These are phyloP conservation scores for Penstemon barbatus DNA, from an alignment of 257 asterid genomes.

Conservation along the genomic window DNA sequence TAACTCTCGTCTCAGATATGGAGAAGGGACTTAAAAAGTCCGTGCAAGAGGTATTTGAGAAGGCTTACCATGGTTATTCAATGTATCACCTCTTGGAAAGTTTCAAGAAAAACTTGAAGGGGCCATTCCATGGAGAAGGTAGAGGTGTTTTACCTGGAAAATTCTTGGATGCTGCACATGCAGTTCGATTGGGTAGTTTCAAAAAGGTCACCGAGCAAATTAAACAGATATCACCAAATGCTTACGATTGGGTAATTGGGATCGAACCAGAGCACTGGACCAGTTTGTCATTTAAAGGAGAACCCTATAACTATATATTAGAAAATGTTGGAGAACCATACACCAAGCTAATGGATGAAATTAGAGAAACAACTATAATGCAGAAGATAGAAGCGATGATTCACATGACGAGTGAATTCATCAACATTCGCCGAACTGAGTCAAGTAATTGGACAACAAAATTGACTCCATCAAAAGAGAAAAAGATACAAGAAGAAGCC, in stretches of 20 bases:
- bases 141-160: constrained; percentile 69
- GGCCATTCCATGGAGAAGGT: constrained; percentile 83
- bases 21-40: constrained; percentile 61
- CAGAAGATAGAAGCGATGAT: constrained; percentile 78
- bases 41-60: constrained; percentile 59
- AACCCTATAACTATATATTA: constrained; percentile 56
- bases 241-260: constrained; percentile 70
- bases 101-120: constrained; percentile 72
- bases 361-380: constrained; percentile 67
- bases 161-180: constrained; percentile 70
- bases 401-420: constrained; percentile 49
- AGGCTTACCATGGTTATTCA: constrained; percentile 73
- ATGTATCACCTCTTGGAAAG: constrained; percentile 78
- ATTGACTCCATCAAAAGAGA: constrained; percentile 78
- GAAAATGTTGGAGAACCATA: constrained; percentile 69
- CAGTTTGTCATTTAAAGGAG: constrained; percentile 60
- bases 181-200: constrained; percentile 58
- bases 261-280: constrained; percentile 76
- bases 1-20: constrained; percentile 78
- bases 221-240: constrained; percentile 57
- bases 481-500: constrained; percentile 51
- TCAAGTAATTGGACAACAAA: constrained; percentile 54
- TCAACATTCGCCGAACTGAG: constrained; percentile 48
- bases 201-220: constrained; percentile 64
- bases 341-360: constrained; percentile 61